Evolutionary conservation across 352 stramenopile species (phyloP), one percentile per base, ranked within the genome.

Genomic region (Blastocystis sp.): DNA sequence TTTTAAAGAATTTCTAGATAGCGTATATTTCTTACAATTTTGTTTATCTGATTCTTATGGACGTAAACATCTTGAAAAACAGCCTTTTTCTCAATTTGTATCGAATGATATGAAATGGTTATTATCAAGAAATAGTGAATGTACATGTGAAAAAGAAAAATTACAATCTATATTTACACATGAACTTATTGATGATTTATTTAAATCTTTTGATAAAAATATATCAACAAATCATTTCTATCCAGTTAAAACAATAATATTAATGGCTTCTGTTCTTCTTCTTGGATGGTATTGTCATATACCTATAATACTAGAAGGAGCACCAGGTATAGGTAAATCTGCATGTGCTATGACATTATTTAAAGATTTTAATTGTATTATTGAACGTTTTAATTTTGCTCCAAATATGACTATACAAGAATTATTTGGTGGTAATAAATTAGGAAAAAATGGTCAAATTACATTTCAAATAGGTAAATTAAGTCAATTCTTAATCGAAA

Each of bases 341-440:
- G 45, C 24, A 4, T n/a, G n/a, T n/a, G n/a, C n/a, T n/a, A n/a
- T n/a, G n/a, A n/a, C n/a, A n/a, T n/a, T n/a, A n/a, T n/a, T n/a
- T n/a, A n/a, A n/a, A n/a, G n/a, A n/a, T n/a, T n/a, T n/a, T n/a
- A n/a, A n/a, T n/a, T n/a, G n/a, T n/a, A n/a, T n/a, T n/a, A n/a
- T n/a, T n/a, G 44, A 55, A 34, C 25, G 45, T 9, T 45, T 55
- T 34, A 55, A 41, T 19, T 55, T 55, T 19, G 39, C 45, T n/a
- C 39, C 39, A 16, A 55, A n/a, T 24, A 55, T 19, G n/a, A 55
- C 45, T n/a, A 52, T 19, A 5, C 30, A 55, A 1, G 44, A 10
- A 10, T 13, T 55, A 4, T 55, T 55, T 19, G 45, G 45, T 0
- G 39, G 45, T 24, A 45, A 55, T 24, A 43, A 30, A 10, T 31